Conservation (phyloP, 2,329 filamentous ascomycete genomes). For the Xylariaceae sp. region DNA sequence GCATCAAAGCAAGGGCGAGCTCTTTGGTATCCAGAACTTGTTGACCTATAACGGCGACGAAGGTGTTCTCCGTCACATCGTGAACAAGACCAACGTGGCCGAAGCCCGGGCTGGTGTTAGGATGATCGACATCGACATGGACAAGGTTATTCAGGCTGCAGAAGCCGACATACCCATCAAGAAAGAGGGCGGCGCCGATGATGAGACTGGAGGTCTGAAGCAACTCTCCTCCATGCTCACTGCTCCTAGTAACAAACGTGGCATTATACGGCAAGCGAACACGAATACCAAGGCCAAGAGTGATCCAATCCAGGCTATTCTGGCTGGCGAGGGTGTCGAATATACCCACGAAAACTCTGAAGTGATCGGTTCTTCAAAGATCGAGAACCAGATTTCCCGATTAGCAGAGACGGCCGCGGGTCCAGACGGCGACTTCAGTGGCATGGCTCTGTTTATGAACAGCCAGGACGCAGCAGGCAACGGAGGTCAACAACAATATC, state of each 20-base stretch:
- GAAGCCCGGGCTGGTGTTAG: conserved; percentile 82
- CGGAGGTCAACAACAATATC: conserved; percentile 22
- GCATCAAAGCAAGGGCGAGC: conserved; percentile 83
- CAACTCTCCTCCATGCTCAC: conserved; percentile 62
- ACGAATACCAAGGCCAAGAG: conserved; percentile 41
- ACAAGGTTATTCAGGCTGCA: conserved; percentile 50
- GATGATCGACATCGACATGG: conserved; percentile 70
- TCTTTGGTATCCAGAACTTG: conserved; percentile 85
- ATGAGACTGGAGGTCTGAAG: conserved; percentile 62
- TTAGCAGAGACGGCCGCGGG: conserved; percentile 59
- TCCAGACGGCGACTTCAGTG: conserved; percentile 43
- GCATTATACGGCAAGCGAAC: conserved; percentile 33
- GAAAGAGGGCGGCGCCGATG: conserved; percentile 44
- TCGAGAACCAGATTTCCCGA: conserved; percentile 80
- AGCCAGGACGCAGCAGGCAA: conserved; percentile 37
- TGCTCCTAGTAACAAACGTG: conserved; percentile 43
- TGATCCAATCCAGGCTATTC: conserved; percentile 82
- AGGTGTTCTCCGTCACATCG: conserved; percentile 83
- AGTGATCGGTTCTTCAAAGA: conserved; percentile 83
- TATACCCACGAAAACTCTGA: conserved; percentile 97
- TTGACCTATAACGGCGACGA: conserved; percentile 76
- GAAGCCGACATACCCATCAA: conserved; percentile 45
- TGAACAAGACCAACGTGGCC: conserved; percentile 96
- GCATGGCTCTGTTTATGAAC: conserved; percentile 54
- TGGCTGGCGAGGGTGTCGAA: conserved; percentile 80